Evolutionary conservation across 2,329 filamentous ascomycete genomes (phyloP).

Genomic region (Pezicula neosporulosa): DNA sequence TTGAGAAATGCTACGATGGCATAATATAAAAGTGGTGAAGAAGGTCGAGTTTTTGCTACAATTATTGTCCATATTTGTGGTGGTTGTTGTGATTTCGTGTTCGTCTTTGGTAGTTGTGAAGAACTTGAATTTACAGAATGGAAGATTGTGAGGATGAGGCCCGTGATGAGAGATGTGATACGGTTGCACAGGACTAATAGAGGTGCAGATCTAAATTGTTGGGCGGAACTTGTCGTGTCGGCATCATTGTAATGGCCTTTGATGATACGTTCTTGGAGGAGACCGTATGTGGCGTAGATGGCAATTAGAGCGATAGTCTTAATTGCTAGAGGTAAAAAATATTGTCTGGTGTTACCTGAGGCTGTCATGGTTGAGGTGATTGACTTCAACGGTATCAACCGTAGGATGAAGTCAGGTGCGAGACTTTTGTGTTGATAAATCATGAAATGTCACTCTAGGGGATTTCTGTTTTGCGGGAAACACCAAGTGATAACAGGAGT

Average conservation of each 20-base stretch:
- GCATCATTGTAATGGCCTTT: background rate
- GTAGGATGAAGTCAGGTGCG: background rate
- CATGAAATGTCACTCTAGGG: no score
- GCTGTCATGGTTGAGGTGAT: background rate
- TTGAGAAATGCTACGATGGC: constrained; percentile 1
- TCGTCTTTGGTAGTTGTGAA: background rate
- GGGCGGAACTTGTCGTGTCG: background rate
- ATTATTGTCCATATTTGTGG: background rate
- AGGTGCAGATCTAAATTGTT: background rate
- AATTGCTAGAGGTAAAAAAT: background rate
- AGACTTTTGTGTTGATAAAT: no score
- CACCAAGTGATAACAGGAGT: no score
- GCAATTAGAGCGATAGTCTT: background rate
- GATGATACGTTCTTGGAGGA: background rate
- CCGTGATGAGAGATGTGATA: background rate
- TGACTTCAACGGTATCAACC: background rate
- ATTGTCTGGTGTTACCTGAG: background rate
- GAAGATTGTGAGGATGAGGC: background rate
- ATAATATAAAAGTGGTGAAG: background rate
- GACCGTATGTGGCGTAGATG: background rate
- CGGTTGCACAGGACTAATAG: background rate
- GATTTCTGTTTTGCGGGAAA: no score
- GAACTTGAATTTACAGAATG: background rate
- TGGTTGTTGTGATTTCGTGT: background rate
- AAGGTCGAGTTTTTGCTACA: background rate